Conservation (phyloP, 2,329 filamentous ascomycete genomes). For the Rhynchosporium secalis region DNA sequence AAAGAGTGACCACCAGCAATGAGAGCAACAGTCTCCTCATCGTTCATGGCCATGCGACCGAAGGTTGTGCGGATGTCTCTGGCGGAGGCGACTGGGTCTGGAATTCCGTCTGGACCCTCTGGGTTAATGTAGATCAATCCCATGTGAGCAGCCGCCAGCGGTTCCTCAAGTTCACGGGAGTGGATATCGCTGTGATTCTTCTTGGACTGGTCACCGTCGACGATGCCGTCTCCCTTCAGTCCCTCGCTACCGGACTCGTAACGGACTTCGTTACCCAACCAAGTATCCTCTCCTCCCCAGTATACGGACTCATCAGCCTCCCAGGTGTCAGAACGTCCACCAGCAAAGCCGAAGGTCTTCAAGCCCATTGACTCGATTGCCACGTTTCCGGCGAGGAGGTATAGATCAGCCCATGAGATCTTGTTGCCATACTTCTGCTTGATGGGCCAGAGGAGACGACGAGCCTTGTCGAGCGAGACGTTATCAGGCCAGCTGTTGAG, state of each 20-base stretch:
- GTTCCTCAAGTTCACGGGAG: conserved; percentile 65
- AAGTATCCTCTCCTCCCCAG: conserved; percentile 75
- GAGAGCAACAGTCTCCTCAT: conserved; percentile 77
- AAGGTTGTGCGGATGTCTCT: conserved; percentile 75
- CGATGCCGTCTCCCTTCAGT: conserved; percentile 42
- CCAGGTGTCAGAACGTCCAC: conserved; percentile 70
- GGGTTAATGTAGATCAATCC: conserved; percentile 83
- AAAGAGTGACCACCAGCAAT: conserved; percentile 79
- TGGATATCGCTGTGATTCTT: conserved; percentile 52
- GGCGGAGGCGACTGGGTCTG: conserved; percentile 68
- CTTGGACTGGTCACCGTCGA: conserved; percentile 45
- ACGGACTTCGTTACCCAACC: conserved; percentile 72
- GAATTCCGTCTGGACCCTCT: conserved; percentile 71
- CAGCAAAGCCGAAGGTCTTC: conserved; percentile 72
- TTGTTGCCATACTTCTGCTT: conserved; percentile 85
- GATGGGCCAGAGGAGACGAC: conserved; percentile 75
- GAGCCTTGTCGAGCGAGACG: conserved; percentile 75
- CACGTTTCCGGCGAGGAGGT: conserved; percentile 72
- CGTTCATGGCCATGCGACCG: conserved; percentile 79
- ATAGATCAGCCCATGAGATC: conserved; percentile 77
- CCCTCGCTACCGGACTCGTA: conserved; percentile 46
- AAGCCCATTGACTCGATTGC: conserved; percentile 76
- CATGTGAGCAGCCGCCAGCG: conserved; percentile 69
- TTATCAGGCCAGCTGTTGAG: conserved; percentile 85
- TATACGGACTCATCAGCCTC: conserved; percentile 75